These are phyloP conservation scores for Candida sonorensis DNA, from an alignment of 805 yeast species.

Conservation along the genomic window DNA sequence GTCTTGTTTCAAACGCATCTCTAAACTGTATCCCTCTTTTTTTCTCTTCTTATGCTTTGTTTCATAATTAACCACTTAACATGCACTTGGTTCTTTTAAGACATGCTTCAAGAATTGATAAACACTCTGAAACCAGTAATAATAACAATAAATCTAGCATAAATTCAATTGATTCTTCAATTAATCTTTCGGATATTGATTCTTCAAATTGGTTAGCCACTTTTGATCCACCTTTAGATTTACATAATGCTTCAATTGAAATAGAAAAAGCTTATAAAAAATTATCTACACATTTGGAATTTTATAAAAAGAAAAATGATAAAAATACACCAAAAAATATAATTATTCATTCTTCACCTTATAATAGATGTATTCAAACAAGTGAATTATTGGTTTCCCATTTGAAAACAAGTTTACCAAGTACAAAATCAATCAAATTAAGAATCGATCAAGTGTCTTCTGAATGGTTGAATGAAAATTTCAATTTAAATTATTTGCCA, in stretches of 20 bases:
- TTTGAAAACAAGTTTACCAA: too few relatives aligned
- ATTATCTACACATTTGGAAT: slow-evolving; percentile 18
- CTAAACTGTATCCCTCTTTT: slow-evolving; percentile 2
- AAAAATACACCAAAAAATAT: slow-evolving; percentile 8
- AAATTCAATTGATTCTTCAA: neutral
- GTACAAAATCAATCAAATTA: slow-evolving; percentile 18
- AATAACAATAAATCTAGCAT: too few relatives aligned
- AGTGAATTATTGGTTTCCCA: slow-evolving; percentile 24
- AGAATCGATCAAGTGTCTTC: slow-evolving; percentile 34
- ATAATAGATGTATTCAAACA: slow-evolving; percentile 38
- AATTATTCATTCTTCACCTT: slow-evolving; percentile 35
- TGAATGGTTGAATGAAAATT: slow-evolving; percentile 37
- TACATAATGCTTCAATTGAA: slow-evolving; percentile 16
- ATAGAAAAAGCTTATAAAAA: slow-evolving; percentile 23
- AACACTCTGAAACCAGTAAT: slow-evolving; percentile 4
- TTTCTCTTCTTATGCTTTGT: neutral
- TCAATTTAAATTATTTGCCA: slow-evolving; percentile 32
- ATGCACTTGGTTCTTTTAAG: slow-evolving; percentile 29
- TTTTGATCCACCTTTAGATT: slow-evolving; percentile 30
- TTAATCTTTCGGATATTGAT: too few relatives aligned
- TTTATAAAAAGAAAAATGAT: too few relatives aligned
- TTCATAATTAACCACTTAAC: neutral
- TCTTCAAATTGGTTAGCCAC: slow-evolving; percentile 28
- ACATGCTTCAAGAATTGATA: slow-evolving; percentile 28
- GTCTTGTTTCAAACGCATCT: too few relatives aligned